Evolutionary conservation across 768 basidiomycete species (phyloP).

Genomic region (Tylopilus sp.): DNA sequence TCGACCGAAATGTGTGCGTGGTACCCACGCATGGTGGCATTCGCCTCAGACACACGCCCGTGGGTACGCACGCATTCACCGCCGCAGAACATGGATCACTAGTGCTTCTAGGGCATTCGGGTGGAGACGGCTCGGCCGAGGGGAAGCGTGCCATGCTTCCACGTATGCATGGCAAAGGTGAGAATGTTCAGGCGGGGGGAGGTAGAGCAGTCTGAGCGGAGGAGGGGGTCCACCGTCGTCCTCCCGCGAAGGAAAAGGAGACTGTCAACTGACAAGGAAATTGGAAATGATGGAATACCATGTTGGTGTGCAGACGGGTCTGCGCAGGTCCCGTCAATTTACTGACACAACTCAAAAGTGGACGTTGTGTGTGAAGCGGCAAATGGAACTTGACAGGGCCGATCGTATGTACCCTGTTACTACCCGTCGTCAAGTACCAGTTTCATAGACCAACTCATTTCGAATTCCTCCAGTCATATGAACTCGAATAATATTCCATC

Average conservation of each 20-base stretch:
- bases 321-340: conserved; percentile 4
- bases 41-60: neutral
- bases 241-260: too few species aligned
- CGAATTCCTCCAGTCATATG: neutral
- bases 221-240: too few species aligned
- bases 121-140: neutral
- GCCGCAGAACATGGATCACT: too few species aligned
- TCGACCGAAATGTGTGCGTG: neutral
- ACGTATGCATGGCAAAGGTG: neutral
- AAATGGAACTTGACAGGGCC: neutral
- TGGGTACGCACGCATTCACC: neutral
- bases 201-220: too few species aligned
- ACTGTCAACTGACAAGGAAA: neutral
- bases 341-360: neutral
- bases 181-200: neutral
- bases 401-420: conserved; percentile 16
- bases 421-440: conserved; percentile 10
- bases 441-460: conserved; percentile 8
- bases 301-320: conserved; percentile 5
- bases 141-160: neutral
- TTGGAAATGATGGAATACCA: neutral
- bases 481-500: conserved; percentile 31
- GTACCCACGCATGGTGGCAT: conserved; percentile 8
- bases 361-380: conserved; percentile 1
- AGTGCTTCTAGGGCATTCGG: neutral